phyloP scores from a whole-genome alignment of 768 basidiomycete genomes.

The Leucosporidium yakuticum region DNA sequence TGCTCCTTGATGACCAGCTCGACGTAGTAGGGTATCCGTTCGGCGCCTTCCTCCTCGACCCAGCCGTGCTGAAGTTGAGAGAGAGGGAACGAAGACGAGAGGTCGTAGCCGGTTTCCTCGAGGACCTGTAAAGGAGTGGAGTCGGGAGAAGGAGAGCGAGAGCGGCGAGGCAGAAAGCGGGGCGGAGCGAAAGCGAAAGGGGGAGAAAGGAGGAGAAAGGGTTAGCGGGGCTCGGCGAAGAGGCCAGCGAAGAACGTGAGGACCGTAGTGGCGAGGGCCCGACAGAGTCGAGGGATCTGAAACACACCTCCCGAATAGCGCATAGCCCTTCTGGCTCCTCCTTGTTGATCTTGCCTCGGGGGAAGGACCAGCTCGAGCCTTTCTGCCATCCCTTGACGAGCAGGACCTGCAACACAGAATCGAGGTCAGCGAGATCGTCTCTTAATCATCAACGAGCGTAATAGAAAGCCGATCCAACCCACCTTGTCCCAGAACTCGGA shows the following conservation, averaged over 20 bases:
- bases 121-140: constrained; percentile 57
- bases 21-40: constrained; percentile 61
- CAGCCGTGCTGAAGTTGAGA: constrained; percentile 41
- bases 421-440: not conserved
- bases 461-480: constrained; percentile 13
- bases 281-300: too few relatives aligned
- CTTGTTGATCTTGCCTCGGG: constrained; percentile 98
- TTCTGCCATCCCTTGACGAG: constrained; percentile 98
- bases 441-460: not conserved
- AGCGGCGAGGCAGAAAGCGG: not conserved
- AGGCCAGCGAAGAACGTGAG: too few relatives aligned
- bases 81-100: constrained; percentile 41
- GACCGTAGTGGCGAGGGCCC: too few relatives aligned
- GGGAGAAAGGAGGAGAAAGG: too few relatives aligned
- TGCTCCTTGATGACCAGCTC: constrained; percentile 85
- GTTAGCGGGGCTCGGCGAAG: too few relatives aligned
- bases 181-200: too few relatives aligned
- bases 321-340: constrained; percentile 76
- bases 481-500: constrained; percentile 92
- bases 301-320: constrained; percentile 79
- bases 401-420: constrained; percentile 60
- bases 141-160: not conserved
- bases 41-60: constrained; percentile 42
- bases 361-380: constrained; percentile 97
- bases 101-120: constrained; percentile 94